phyloP scores from a whole-genome alignment of 257 asterid genomes.

The Solanum commersonii region DNA sequence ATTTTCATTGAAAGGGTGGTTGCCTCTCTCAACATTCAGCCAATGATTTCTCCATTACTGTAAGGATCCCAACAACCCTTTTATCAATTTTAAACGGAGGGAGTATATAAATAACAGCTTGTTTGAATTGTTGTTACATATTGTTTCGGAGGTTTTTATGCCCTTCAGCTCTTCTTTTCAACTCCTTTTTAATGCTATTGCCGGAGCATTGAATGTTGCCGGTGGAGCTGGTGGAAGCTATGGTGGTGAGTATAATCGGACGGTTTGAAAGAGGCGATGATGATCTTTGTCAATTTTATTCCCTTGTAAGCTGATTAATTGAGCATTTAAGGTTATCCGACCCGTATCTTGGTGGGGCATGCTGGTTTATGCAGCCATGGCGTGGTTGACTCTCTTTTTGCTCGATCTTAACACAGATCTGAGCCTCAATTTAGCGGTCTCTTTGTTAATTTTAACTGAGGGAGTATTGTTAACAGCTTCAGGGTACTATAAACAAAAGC shows the following conservation, averaged over 20 bases:
- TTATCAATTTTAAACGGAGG: background rate
- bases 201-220: background rate
- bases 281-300: background rate
- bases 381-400: background rate
- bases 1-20: slow-evolving; percentile 32
- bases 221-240: background rate
- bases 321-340: background rate
- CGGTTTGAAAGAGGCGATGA: background rate
- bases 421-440: background rate
- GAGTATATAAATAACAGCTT: background rate
- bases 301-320: background rate
- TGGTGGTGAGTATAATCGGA: background rate
- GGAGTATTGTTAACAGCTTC: background rate
- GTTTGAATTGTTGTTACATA: background rate
- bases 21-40: slow-evolving; percentile 32
- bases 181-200: background rate
- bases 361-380: slow-evolving; percentile 6
- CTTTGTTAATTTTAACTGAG: background rate
- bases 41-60: background rate
- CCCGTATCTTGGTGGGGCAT: slow-evolving; percentile 41
- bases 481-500: background rate
- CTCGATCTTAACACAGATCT: background rate
- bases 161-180: background rate
- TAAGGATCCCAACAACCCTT: slow-evolving; percentile 7
- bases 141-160: background rate